Conservation (phyloP, 176 grass and related monocot genomes). For the Rhynchospora pubera region DNA sequence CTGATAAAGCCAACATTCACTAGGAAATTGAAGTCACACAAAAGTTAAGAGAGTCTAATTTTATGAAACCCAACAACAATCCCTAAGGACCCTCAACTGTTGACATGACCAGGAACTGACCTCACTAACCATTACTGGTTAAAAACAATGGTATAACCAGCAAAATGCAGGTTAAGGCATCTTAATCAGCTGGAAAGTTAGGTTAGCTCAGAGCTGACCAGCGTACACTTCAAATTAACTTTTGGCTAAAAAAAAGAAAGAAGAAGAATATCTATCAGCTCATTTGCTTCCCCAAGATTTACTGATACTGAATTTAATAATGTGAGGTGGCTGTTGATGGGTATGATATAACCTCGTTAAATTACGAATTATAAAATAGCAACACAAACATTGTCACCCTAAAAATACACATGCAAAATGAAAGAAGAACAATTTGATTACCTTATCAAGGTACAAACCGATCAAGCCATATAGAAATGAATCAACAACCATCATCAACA, state of each 20-base stretch:
- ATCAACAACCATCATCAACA: slow-evolving; percentile 41
- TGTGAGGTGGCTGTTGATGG: not conserved
- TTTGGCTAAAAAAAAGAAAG: not conserved
- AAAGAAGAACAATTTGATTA: slow-evolving; percentile 17
- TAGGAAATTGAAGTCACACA: slow-evolving; percentile 1
- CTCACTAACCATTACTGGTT: not conserved
- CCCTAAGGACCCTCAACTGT: not conserved
- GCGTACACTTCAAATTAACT: not conserved
- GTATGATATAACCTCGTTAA: not conserved
- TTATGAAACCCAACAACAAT: not conserved
- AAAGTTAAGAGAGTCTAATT: not conserved
- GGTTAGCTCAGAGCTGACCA: not conserved
- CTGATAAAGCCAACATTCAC: slow-evolving; percentile 14
- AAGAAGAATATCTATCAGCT: not conserved
- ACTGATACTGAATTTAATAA: not conserved
- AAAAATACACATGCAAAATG: not conserved
- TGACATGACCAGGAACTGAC: not conserved
- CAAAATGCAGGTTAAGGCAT: not conserved
- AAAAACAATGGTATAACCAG: not conserved
- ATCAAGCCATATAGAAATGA: slow-evolving; percentile 29
- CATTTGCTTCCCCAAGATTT: not conserved
- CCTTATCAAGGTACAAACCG: slow-evolving; percentile 44
- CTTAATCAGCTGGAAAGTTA: not conserved
- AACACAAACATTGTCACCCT: not conserved
- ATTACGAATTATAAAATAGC: not conserved